Percentiles rank a stretch among this genome's conserved stretches.
Evolutionary conservation across 202 grass and related monocot genomes (phyloP).

Genomic region (Tripidium arundinaceum): DNA sequence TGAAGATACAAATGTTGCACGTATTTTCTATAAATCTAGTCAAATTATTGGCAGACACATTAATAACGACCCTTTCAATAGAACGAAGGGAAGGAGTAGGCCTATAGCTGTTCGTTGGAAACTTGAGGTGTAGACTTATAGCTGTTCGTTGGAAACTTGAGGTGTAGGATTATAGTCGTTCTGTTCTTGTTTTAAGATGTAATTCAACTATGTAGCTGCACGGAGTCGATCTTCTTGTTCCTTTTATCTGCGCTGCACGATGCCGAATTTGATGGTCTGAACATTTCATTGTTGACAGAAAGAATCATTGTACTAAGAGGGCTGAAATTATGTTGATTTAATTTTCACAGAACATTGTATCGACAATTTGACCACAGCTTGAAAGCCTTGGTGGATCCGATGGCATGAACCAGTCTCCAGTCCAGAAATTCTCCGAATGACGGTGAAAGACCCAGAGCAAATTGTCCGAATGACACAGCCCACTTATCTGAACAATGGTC

Average conservation of each 20-base stretch:
- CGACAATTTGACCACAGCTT: not conserved
- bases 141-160: too few relatives aligned
- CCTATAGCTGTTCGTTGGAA: too few relatives aligned
- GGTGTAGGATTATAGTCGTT: conserved; percentile 3
- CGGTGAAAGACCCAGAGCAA: not conserved
- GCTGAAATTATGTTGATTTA: not conserved
- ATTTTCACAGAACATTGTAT: too few relatives aligned
- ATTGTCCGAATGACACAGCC: not conserved
- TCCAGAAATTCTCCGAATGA: too few relatives aligned
- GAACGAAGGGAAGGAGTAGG: too few relatives aligned
- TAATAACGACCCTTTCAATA: too few relatives aligned
- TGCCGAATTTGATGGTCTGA: not conserved
- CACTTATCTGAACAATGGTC: not conserved
- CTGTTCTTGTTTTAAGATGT: conserved; percentile 11
- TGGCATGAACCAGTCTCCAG: not conserved
- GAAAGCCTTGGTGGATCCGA: not conserved
- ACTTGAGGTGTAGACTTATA: too few relatives aligned
- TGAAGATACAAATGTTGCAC: too few relatives aligned
- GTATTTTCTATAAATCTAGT: too few relatives aligned
- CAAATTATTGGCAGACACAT: too few relatives aligned
- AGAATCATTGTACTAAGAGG: not conserved
- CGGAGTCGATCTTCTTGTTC: too few relatives aligned
- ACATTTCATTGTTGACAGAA: not conserved
- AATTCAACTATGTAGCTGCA: not conserved
- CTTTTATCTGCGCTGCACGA: too few relatives aligned